Evolutionary conservation across 2,329 filamentous ascomycete species (phyloP).

Genomic region (Trichoderma guizhouense): DNA sequence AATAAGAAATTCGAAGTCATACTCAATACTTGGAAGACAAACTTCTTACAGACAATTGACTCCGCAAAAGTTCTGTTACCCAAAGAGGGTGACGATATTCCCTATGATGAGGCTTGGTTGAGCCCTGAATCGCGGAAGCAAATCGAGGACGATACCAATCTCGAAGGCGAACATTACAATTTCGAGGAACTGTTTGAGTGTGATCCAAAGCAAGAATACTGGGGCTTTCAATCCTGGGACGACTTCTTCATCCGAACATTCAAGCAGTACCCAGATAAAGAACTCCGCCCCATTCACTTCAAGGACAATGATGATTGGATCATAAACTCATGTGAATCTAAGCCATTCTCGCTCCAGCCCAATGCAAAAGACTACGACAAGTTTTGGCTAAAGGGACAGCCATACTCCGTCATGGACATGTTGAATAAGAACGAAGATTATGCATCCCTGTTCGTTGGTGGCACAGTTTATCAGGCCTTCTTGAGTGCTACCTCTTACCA

Average conservation of each 20-base stretch:
- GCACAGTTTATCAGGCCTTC: constrained; percentile 66
- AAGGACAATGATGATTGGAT: constrained; percentile 34
- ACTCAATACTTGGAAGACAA: constrained; percentile 42
- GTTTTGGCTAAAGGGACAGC: constrained; percentile 66
- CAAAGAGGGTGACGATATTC: not conserved
- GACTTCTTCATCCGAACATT: constrained; percentile 59
- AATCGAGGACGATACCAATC: constrained; percentile 24
- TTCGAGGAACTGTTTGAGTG: constrained; percentile 24
- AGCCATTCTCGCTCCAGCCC: constrained; percentile 45
- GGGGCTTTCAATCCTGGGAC: constrained; percentile 61
- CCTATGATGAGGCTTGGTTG: constrained; percentile 21
- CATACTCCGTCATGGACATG: constrained; percentile 61
- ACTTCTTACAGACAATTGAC: constrained; percentile 24
- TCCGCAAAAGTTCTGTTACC: not conserved
- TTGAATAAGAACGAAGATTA: constrained; percentile 48
- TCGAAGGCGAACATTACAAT: not conserved
- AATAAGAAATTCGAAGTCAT: constrained; percentile 51
- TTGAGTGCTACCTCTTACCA: constrained; percentile 63
- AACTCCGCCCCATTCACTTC: constrained; percentile 51
- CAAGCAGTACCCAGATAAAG: constrained; percentile 25
- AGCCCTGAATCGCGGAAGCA: constrained; percentile 15
- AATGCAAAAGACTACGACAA: constrained; percentile 51
- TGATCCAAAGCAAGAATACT: constrained; percentile 20
- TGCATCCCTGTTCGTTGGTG: constrained; percentile 49
- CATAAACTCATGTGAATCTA: constrained; percentile 61